These are phyloP conservation scores for Boletus rufocinnamomeus DNA, from an alignment of 768 basidiomycete genomes.

Conservation along the genomic window DNA sequence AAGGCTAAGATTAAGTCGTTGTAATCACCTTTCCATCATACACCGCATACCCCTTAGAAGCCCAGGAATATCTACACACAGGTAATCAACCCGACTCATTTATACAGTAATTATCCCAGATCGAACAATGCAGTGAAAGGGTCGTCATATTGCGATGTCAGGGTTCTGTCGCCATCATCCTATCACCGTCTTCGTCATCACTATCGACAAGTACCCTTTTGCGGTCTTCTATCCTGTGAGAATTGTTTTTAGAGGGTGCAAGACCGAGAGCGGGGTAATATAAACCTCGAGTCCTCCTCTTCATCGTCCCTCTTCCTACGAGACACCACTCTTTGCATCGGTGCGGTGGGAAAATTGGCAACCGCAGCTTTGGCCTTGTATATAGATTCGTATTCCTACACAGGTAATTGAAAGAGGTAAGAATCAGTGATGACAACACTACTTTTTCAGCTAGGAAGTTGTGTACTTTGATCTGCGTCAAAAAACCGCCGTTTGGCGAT, in stretches of 20 bases:
- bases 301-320: constrained; percentile 76
- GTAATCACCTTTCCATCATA: constrained; percentile 37
- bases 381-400: constrained; percentile 90
- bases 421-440: neutral
- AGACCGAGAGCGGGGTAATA: neutral
- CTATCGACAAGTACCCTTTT: constrained; percentile 43
- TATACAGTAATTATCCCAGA: constrained; percentile 28
- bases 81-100: constrained; percentile 18
- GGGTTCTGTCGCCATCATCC: constrained; percentile 37
- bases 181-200: constrained; percentile 34
- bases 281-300: constrained; percentile 58
- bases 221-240: constrained; percentile 42
- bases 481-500: constrained; percentile 87
- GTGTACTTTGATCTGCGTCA: constrained; percentile 86
- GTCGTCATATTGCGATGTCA: constrained; percentile 7
- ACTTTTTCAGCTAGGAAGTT: neutral
- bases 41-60: constrained; percentile 16
- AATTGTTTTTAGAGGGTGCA: neutral
- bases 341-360: constrained; percentile 52
- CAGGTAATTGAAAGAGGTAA: constrained; percentile 2
- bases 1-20: constrained; percentile 80
- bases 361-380: constrained; percentile 78
- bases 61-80: constrained; percentile 18
- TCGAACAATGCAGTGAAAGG: neutral
- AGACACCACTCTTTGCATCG: constrained; percentile 44